phyloP scores from a whole-genome alignment of 768 basidiomycete species.

The Cyclocybe aegerita region DNA sequence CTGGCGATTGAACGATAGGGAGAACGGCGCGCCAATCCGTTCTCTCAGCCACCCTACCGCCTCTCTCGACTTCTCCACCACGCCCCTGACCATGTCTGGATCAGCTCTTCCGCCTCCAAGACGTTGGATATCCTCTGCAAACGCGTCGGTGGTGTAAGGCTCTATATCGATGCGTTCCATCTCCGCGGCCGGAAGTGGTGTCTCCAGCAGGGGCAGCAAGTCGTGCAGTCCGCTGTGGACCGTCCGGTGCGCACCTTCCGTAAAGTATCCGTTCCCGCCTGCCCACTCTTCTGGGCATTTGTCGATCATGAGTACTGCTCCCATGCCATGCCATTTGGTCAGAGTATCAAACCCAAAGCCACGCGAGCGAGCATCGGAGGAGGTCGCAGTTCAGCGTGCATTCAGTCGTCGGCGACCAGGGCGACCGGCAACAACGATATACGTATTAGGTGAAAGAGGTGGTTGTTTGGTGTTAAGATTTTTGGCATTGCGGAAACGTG shows the following conservation, averaged over 20 bases:
- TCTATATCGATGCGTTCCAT: constrained; percentile 52
- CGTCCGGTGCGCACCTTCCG: constrained; percentile 67
- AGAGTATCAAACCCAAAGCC: too few species aligned
- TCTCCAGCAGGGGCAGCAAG: constrained; percentile 53
- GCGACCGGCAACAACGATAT: too few species aligned
- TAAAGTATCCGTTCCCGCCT: constrained; percentile 75
- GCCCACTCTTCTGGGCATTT: constrained; percentile 64
- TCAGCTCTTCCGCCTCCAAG: constrained; percentile 53
- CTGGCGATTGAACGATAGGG: constrained; percentile 62
- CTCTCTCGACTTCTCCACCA: constrained; percentile 57
- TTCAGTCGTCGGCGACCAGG: too few species aligned
- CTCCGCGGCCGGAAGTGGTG: constrained; percentile 38
- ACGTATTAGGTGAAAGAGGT: too few species aligned
- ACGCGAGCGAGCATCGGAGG: too few species aligned
- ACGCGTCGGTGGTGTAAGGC: constrained; percentile 56
- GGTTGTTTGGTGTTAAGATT: too few species aligned
- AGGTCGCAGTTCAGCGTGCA: too few species aligned
- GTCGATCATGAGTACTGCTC: constrained; percentile 57
- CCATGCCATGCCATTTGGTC: background rate
- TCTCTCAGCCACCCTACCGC: constrained; percentile 58
- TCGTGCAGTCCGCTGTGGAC: constrained; percentile 62
- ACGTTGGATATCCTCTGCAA: constrained; percentile 59
- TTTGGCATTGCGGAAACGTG: too few species aligned
- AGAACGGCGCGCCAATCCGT: constrained; percentile 51
- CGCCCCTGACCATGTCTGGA: constrained; percentile 42